Evolutionary conservation across 257 asterid genomes (phyloP), one percentile per base, ranked within the genome.

Genomic region (Primulina tabacum): DNA sequence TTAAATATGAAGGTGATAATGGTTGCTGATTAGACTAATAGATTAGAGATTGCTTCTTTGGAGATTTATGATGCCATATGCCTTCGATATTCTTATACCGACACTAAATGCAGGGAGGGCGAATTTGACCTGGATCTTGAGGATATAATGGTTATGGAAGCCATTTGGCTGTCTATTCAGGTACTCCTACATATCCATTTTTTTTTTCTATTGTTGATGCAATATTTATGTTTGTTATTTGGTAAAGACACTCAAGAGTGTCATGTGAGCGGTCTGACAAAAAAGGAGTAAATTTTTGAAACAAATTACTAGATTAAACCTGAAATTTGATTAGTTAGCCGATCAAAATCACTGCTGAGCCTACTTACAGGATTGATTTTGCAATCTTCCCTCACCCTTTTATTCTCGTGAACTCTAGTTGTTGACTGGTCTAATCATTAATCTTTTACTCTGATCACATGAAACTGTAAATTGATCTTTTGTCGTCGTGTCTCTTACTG

Each of bases 141-240:
- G 84, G 99, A 92, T 78, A 89, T 94, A 76, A 92, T 94, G 99
- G 96, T 94, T 67, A 92, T 91, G 98, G 99, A 94, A 82, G 98
- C 99, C 76, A 89, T 94, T 76, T 94, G 96, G 98, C 79, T 82
- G 71, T 94, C 99, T 65, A 89, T 94, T 77, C 98, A 91, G 99
- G 98, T 94, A 86, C 52, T 59, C 24, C 53, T 60, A 55, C 21
- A 12, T 33, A 74, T 47, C 62, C 20, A 8, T 30, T 67, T 17
- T 17, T 43, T 43, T 57, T 71, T 63, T 58, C 65, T 30, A 56
- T 14, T 33, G 58, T 55, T 50, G 55, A 43, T 14, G 3, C 21
- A 5, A 12, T 43, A 43, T 43, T 43, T 43, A 43, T 5, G 56
- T 73, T 66, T 65, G 69, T 47, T 26, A 62, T 32, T 60, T 9